Base-by-base conservation (phyloP, 257 asterid genomes). In the Lantana camara region DNA sequence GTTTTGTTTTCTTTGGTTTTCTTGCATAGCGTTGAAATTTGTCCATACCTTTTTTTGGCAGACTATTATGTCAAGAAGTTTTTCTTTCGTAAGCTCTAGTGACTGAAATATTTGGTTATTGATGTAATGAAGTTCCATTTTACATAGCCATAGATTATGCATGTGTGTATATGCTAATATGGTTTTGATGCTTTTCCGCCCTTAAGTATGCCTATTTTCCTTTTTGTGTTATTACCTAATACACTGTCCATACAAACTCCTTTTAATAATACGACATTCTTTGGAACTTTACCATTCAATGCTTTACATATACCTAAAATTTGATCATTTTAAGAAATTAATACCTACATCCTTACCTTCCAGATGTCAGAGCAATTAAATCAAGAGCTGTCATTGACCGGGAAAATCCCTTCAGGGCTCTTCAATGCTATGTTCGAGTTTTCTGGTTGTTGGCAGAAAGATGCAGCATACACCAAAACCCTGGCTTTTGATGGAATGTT, bases 341-440 rank as follows among this genome's bases (percentile, higher is more conserved):
- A 53, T 38, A 15, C 40, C 16, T 45, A 1, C 44, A 17, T 68
- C 46, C 47, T 37, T 63, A 37, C 67, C 52, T 37, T 69, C 45
- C 86, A 94, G 99, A 94, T 94, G 99, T 88, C 99, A 1, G 99
- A 94, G 82, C 99, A 88, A 74, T 73, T 88, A 64, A 94, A 94
- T 81, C 97, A 94, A 74, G 97, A 90, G 62, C 73, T 94, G 41
- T 83, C 99, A 7, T 75, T 94, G 82, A 69, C 80, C 46, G 97
- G 99, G 21, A 90, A 94, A 77, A 90, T 94, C 58, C 97, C 99
- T 71, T 81, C 91, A 2, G 99, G 99, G 74, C 86, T 84, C 81
- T 94, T 94, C 91, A 94, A 94, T 81, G 70, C 91, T 1, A 88
- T 90, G 97, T 94, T 90, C 69, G 99, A 94, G 79, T 94, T 85